Evolutionary conservation across 495 filamentous ascomycete genomes (phyloP).

Genomic region (Sphaerosporella brunnea): DNA sequence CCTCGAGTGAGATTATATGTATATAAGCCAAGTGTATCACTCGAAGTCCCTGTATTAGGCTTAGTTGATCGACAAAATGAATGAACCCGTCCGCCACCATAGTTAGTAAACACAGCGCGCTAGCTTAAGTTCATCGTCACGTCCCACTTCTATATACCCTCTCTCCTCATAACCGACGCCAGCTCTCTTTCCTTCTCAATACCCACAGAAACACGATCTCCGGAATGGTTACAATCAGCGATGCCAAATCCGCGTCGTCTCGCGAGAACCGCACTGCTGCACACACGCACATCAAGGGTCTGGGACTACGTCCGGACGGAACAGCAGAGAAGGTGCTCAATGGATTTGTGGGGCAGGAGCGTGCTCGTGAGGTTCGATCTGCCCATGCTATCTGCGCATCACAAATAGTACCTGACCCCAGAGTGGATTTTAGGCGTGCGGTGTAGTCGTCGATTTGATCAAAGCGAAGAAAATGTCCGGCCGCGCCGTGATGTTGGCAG

Average conservation of each 20-base stretch:
- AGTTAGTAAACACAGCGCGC: too few relatives aligned
- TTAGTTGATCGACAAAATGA: too few relatives aligned
- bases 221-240: slow-evolving; percentile 71
- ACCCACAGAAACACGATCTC: too few relatives aligned
- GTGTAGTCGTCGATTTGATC: slow-evolving; percentile 93
- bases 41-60: too few relatives aligned
- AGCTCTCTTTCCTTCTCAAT: too few relatives aligned
- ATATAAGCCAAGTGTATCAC: too few relatives aligned
- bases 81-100: too few relatives aligned
- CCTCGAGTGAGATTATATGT: too few relatives aligned
- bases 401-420: too few relatives aligned
- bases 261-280: slow-evolving; percentile 93
- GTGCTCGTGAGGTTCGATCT: slow-evolving; percentile 68
- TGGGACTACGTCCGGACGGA: slow-evolving; percentile 91
- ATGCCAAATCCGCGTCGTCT: slow-evolving; percentile 71
- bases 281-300: slow-evolving; percentile 90
- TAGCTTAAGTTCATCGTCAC: too few relatives aligned
- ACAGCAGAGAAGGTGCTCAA: slow-evolving; percentile 63
- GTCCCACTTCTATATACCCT: too few relatives aligned
- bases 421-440: slow-evolving; percentile 34
- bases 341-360: slow-evolving; percentile 91
- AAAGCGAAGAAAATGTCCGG: slow-evolving; percentile 97
- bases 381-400: background rate
- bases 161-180: too few relatives aligned
- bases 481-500: slow-evolving; percentile 83